A percentile compares a stretch with the other conserved stretches of the same genome.
Conservation (phyloP, 1,139 yeast species). For the Hansenula sp. region DNA sequence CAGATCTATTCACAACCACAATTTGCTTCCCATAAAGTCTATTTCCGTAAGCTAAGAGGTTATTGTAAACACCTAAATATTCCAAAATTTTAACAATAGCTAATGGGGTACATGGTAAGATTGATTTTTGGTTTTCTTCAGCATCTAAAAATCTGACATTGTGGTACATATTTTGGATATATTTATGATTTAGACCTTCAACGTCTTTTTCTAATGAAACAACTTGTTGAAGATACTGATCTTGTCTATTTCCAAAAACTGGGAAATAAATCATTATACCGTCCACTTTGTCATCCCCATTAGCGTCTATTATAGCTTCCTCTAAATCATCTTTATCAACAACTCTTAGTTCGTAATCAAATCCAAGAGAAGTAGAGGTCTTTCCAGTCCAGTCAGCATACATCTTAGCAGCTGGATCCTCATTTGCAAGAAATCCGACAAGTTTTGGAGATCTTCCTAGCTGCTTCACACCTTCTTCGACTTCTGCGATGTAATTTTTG, state of each 20-base stretch:
- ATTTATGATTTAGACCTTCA: slow-evolving; percentile 88
- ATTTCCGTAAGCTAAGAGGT: slow-evolving; percentile 80
- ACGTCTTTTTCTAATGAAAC: slow-evolving; percentile 84
- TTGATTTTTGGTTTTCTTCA: slow-evolving; percentile 68
- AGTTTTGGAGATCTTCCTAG: slow-evolving; percentile 59
- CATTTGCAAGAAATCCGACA: slow-evolving; percentile 88
- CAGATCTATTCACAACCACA: slow-evolving; percentile 87
- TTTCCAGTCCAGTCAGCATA: slow-evolving; percentile 96
- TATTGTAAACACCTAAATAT: slow-evolving; percentile 82
- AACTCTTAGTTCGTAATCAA: slow-evolving; percentile 73
- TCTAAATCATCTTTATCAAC: slow-evolving; percentile 77
- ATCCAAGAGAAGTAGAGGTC: slow-evolving; percentile 83
- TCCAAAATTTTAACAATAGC: slow-evolving; percentile 93
- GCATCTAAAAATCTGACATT: slow-evolving; percentile 78
- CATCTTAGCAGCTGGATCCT: slow-evolving; percentile 92
- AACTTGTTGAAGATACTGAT: slow-evolving; percentile 90
- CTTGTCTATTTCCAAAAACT: slow-evolving; percentile 92
- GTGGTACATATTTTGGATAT: slow-evolving; percentile 92
- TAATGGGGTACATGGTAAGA: slow-evolving; percentile 92
- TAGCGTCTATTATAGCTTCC: slow-evolving; percentile 77
- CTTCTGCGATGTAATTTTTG: slow-evolving; percentile 72
- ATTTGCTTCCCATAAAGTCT: slow-evolving; percentile 89
- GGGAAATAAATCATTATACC: slow-evolving; percentile 99
- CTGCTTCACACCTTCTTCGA: slow-evolving; percentile 49
- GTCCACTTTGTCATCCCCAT: slow-evolving; percentile 67